phyloP scores from a whole-genome alignment of 2,329 filamentous ascomycete genomes.

The Xylariales sp. region DNA sequence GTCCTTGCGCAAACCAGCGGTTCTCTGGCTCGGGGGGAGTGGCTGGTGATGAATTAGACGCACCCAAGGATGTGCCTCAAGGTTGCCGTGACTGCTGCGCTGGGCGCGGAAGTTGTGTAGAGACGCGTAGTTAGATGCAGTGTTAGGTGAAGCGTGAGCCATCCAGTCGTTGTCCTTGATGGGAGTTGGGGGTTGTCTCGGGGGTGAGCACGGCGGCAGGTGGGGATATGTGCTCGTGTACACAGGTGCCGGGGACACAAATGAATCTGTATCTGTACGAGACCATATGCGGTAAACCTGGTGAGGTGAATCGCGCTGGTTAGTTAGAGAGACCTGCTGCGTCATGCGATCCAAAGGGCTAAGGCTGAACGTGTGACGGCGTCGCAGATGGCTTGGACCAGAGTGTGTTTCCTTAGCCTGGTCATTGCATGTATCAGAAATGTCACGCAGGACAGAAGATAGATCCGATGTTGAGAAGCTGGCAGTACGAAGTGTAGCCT shows the following conservation, averaged over 20 bases:
- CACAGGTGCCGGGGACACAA: neutral
- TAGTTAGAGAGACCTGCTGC: neutral
- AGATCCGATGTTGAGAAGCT: constrained; percentile 21
- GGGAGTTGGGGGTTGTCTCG: too few species aligned
- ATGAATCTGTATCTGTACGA: neutral
- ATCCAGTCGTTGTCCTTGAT: too few species aligned
- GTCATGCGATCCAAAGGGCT: constrained; percentile 19
- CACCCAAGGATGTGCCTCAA: neutral
- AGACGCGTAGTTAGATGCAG: neutral
- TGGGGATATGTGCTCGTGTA: neutral
- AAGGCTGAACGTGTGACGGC: constrained; percentile 27
- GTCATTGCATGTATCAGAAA: neutral
- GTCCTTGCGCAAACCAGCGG: neutral
- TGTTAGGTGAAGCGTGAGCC: neutral
- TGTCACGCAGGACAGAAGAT: constrained; percentile 20
- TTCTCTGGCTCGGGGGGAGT: neutral
- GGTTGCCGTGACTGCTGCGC: neutral
- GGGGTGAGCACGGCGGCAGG: too few species aligned
- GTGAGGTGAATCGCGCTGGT: neutral
- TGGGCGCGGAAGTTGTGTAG: neutral
- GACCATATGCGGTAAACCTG: neutral
- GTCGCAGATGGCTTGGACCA: constrained; percentile 15
- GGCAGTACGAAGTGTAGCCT: constrained; percentile 24
- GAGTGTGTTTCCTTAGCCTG: neutral
- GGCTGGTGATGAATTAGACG: constrained; percentile 1